Evolutionary conservation across 768 basidiomycete genomes (phyloP), one percentile per base, ranked within the genome.

Genomic region (Mycena latifolia): DNA sequence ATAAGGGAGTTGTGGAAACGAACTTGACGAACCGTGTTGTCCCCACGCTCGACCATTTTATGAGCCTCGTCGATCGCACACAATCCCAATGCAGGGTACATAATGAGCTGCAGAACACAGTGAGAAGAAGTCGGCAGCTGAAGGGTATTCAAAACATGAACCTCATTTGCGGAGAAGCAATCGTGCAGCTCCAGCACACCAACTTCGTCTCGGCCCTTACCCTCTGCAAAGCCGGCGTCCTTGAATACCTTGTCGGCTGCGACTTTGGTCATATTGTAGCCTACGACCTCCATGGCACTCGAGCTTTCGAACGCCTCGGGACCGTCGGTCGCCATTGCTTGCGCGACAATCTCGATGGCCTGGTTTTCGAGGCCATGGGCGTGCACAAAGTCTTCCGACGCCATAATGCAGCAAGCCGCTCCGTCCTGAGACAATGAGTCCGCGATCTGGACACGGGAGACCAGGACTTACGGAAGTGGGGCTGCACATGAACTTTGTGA

Each of bases 131-230:
- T 14, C 39, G 35, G 28, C 61, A 20, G 24, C 45, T 47, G 43
- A 28, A 62, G 22, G 37, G n/a, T 4, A 27, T 43, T 46, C 31
- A 43, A 41, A 18, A 24, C 29, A 69, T 78, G 14, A 70, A 89
- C 93, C 83, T 95, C 92, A 72, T 94, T 92, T 12, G 91, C 83
- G 61, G 92, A 85, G 75, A 94, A 95, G 74, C 94, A 95, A 71
- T 95, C 94, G 65, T 95, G 94, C 10, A 95, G 81, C 74, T 96
- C 94, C 9, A 95, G 78, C 0, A 95, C 92, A n/a, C 92, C 92
- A 17, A 95, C 89, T 62, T 91, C 84, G 63, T 92, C 88, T 47
- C 93, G 79, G 10, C 85, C 91, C 69, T 88, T 74, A 0, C 89
- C 89, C 9, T 84, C 80, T 10, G 79, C 78, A 71, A 94, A 89